Evolutionary conservation across 164 flowering plant species (phyloP), one percentile per base, ranked within the genome.

Genomic region (Macadamia integrifolia): DNA sequence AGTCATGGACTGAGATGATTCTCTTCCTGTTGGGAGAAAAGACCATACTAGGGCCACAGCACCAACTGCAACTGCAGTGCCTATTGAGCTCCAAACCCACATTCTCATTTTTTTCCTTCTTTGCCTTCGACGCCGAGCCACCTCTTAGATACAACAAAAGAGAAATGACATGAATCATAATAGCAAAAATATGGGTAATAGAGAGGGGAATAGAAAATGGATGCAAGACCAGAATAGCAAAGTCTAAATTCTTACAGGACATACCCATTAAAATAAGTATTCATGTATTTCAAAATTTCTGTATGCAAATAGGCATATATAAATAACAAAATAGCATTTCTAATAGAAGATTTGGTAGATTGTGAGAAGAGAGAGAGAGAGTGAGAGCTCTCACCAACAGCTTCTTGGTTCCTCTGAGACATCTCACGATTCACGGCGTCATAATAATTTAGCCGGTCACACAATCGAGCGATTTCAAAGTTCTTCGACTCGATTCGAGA

Each of bases 371-470:
- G 12, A 57, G 13, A 32, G 9, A 28, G 14, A 44, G 40, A 28
- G 14, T 52, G 42, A 61, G 42, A 67, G 60, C 58, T 28, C 87
- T 79, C 52, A 88, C 97, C 98, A 44, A 87, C 52, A 65, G 85
- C 75, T 79, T 90, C 95, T 72, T 89, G 97, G 74, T 93, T 93
- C 77, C 98, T 86, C 61, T 90, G 94, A 44, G 90, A 89, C 99
- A 92, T 95, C 77, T 92, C 99, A 57, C 57, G 79, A 75, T 93
- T 93, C 69, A 93, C 83, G 61, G 88, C 82, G 78, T 93, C 98
- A 70, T 88, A 93, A 75, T 88, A 92, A 66, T 83, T 84, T 56
- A 93, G 77, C 55, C 88, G 77, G 58, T 93, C 97, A 61, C 50
- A 71, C 53, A 93, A 73, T 28, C 98, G 88, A 67, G 95, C 80